These are phyloP conservation scores for Pseudocercospora eumusae DNA, from an alignment of 2,329 filamentous ascomycete genomes.

Conservation along the genomic window DNA sequence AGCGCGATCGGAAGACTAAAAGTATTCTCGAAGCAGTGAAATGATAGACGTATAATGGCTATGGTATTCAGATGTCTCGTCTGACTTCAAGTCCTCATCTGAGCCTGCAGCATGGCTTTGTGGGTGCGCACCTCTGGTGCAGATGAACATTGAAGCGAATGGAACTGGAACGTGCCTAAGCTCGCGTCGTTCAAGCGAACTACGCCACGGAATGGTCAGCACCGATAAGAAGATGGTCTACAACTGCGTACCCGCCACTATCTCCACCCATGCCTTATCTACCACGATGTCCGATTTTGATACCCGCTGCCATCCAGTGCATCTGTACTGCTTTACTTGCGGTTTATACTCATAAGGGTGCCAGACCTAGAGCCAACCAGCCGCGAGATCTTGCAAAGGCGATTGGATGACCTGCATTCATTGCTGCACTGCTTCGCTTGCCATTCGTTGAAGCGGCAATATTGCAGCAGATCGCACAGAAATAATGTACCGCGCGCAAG, in stretches of 20 bases:
- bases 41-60: neutral
- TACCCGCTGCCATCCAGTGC: neutral
- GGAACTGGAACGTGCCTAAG: neutral
- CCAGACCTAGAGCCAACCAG: neutral
- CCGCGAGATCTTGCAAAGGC: neutral
- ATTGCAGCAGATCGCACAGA: neutral
- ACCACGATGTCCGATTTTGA: neutral
- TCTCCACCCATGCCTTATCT: constrained; percentile 1
- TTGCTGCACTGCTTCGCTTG: neutral
- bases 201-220: neutral
- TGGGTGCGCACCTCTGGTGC: neutral
- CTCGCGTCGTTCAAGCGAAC: neutral
- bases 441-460: neutral
- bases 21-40: constrained; percentile 44
- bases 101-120: neutral
- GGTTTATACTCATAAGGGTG: neutral
- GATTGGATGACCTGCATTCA: neutral
- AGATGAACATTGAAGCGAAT: neutral
- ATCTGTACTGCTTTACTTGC: neutral
- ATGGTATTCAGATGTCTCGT: neutral
- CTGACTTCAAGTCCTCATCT: neutral
- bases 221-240: neutral
- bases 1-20: constrained; percentile 48
- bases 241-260: neutral
- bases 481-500: too few species aligned